Conservation (phyloP, 306 rosid species). For the Vigna radiata region DNA sequence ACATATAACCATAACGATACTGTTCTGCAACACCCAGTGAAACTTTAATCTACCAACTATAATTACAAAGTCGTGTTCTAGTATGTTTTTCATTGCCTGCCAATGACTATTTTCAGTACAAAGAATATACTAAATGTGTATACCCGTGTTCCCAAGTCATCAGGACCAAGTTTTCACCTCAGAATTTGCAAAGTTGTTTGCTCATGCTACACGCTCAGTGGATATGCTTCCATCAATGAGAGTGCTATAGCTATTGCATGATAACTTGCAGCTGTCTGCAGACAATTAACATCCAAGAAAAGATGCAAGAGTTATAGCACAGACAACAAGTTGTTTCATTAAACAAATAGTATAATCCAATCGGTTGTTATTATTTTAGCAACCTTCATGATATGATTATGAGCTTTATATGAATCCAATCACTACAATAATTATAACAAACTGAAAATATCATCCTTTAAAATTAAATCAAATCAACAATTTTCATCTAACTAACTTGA, state of each 20-base stretch:
- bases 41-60: slow-evolving; percentile 29
- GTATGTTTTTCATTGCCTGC: slow-evolving; percentile 12
- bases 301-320: slow-evolving; percentile 40
- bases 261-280: slow-evolving; percentile 99
- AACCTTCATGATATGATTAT: slow-evolving; percentile 9
- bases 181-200: slow-evolving; percentile 96
- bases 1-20: background rate
- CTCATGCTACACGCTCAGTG: slow-evolving; percentile 97
- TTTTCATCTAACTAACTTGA: slow-evolving; percentile 9
- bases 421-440: slow-evolving; percentile 2
- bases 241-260: slow-evolving; percentile 99
- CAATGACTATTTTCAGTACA: background rate
- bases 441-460: background rate
- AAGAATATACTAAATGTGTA: slow-evolving; percentile 25
- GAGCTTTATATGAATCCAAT: slow-evolving; percentile 7
- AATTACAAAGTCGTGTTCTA: slow-evolving; percentile 3
- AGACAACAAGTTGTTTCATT: slow-evolving; percentile 32
- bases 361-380: slow-evolving; percentile 21
- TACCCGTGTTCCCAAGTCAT: slow-evolving; percentile 97
- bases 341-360: slow-evolving; percentile 29
- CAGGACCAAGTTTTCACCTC: slow-evolving; percentile 95
- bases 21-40: slow-evolving; percentile 22
- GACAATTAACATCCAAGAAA: slow-evolving; percentile 43
- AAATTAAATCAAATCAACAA: slow-evolving; percentile 24
- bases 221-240: slow-evolving; percentile 99